Evolutionary conservation across 305 asterid genomes (phyloP).

Genomic region (Solanum aculeatissimum): DNA sequence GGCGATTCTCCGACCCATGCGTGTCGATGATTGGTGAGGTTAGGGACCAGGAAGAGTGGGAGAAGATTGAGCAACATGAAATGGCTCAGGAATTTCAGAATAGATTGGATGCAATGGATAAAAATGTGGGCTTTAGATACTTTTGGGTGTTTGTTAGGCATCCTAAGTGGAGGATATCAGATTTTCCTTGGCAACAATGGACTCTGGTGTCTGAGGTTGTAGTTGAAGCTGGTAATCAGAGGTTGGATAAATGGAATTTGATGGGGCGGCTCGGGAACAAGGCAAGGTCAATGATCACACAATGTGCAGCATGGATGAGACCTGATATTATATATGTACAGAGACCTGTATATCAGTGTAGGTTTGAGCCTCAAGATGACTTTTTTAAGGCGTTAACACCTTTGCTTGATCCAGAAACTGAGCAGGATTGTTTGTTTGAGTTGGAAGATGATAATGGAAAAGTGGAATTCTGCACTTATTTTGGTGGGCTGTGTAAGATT

Average conservation of each 20-base stretch:
- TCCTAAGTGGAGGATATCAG: conserved; percentile 79
- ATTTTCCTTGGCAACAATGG: conserved; percentile 92
- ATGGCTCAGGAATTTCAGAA: conserved; percentile 63
- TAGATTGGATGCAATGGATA: conserved; percentile 51
- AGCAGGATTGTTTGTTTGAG: conserved; percentile 60
- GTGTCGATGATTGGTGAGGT: conserved; percentile 79
- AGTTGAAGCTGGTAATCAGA: conserved; percentile 65
- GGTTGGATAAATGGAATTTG: conserved; percentile 90
- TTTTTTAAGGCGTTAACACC: conserved; percentile 53
- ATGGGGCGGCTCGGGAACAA: conserved; percentile 90
- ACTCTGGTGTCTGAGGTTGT: conserved; percentile 80
- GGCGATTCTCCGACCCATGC: conserved; percentile 58
- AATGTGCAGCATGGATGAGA: conserved; percentile 98
- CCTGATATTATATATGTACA: conserved; percentile 85
- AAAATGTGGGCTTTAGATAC: conserved; percentile 28
- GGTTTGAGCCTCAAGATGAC: conserved; percentile 85
- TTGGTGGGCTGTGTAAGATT: conserved; percentile 75
- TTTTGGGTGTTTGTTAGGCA: conserved; percentile 96
- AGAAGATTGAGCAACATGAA: conserved; percentile 78
- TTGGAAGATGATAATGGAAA: conserved; percentile 57
- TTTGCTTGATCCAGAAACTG: conserved; percentile 70
- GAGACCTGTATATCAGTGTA: conserved; percentile 87
- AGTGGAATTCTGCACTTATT: conserved; percentile 70
- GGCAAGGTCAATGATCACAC: conserved; percentile 56
- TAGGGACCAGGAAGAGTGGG: conserved; percentile 87